phyloP scores from a whole-genome alignment of 73 alveolate genomes.

The Blepharisma stoltei region DNA sequence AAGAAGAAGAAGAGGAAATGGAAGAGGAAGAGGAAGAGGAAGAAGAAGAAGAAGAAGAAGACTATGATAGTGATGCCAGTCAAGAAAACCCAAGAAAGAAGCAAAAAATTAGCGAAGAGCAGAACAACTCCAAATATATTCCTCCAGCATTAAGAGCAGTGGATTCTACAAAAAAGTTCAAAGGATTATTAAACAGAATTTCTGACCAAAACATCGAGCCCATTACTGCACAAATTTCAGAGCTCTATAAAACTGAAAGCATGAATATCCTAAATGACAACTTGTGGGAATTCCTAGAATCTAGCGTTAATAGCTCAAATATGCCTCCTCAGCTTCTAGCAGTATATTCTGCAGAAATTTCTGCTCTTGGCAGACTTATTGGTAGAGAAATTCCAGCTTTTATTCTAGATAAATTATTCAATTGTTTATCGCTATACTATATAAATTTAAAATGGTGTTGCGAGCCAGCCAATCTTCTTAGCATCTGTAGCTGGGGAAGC shows the following conservation, averaged over 20 bases:
- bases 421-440: neutral
- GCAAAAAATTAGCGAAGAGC: neutral
- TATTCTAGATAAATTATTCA: neutral
- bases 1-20: neutral
- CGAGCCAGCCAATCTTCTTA: too few species aligned
- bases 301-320: neutral
- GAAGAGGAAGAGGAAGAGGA: neutral
- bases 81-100: too few species aligned
- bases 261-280: neutral
- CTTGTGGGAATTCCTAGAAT: neutral
- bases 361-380: constrained; percentile 12
- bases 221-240: constrained; percentile 14
- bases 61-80: neutral
- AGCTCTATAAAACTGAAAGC: neutral
- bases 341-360: neutral
- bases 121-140: neutral
- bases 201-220: constrained; percentile 28
- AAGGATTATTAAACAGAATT: constrained; percentile 3
- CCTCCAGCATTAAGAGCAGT: neutral
- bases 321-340: constrained; percentile 22
- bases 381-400: constrained; percentile 26
- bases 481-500: too few species aligned
- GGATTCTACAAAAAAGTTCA: neutral
- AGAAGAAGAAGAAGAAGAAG: constrained; percentile 2
- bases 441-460: too few species aligned